phyloP scores from a whole-genome alignment of 106 monocot genomes.

The Dendrobium catenatum region DNA sequence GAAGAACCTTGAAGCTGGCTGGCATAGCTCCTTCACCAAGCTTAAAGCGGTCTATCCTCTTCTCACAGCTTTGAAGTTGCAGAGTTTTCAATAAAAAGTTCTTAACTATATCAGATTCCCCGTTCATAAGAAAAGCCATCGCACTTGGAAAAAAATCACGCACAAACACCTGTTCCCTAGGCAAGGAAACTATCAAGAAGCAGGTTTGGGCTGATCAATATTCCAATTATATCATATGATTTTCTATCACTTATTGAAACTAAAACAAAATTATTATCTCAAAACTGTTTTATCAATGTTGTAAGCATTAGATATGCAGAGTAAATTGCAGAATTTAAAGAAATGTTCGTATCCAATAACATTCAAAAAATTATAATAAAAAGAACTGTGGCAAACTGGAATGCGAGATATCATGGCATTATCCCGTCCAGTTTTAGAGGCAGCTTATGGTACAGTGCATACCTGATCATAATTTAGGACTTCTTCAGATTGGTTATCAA shows the following conservation, averaged over 20 bases:
- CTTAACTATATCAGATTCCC: slow-evolving; percentile 26
- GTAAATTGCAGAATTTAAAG: not conserved
- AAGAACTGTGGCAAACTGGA: too few species aligned
- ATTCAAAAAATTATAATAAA: too few species aligned
- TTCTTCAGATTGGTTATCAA: slow-evolving; percentile 78
- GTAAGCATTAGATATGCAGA: not conserved
- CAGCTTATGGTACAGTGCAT: not conserved
- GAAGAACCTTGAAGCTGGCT: slow-evolving; percentile 39
- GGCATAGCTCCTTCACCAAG: slow-evolving; percentile 39
- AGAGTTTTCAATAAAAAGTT: slow-evolving; percentile 30
- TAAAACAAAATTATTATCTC: not conserved
- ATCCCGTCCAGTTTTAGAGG: too few species aligned
- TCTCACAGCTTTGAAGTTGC: slow-evolving; percentile 25
- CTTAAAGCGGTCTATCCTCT: slow-evolving; percentile 31
- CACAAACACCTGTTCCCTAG: slow-evolving; percentile 23
- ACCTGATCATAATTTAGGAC: slow-evolving; percentile 99
- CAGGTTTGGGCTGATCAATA: not conserved
- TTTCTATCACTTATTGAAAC: not conserved
- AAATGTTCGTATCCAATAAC: too few species aligned
- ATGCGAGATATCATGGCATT: too few species aligned
- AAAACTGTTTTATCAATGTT: not conserved
- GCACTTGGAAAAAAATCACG: slow-evolving; percentile 39
- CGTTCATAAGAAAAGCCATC: slow-evolving; percentile 34
- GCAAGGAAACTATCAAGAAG: not conserved
- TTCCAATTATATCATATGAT: not conserved